Base-by-base conservation (phyloP, 352 stramenopile genomes). In the Aphanomyces euteiches region DNA sequence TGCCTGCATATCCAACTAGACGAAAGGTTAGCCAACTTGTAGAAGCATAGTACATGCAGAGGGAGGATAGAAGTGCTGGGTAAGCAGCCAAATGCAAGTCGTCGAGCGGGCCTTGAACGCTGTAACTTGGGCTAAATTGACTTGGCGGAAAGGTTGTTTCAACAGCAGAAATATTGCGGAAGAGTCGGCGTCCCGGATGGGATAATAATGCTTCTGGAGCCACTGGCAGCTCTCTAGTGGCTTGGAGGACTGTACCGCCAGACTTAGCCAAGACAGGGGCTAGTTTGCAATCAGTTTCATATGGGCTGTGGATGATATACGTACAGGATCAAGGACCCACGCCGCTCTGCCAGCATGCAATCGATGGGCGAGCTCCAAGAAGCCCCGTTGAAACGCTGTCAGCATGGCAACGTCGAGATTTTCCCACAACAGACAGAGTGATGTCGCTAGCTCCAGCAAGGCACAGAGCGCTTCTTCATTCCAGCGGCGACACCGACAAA, bases 171-270 rank as follows among this genome's bases (percentile, higher is more conserved):
- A 58, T 1, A 58, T 58, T 1, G 50, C 50, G 7, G 50, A 34
- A 34, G 7, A 38, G 50, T 58, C 50, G 50, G n/a, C n/a, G 37
- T 12, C 50, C 13, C n/a, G 37, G 50, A 58, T 38, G 8, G 50
- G 50, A 19, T 58, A 58, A 34, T 58, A 12, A 19, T 58, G 50
- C 13, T n/a, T 34, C 37, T 58, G 50, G 13, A 58, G 50, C 50
- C 50, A 58, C 50, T 34, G 50, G n/a, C 50, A 58, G n/a, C 50
- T 58, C n/a, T n/a, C 50, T 8, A 58, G 50, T 38, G n/a, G 37
- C n/a, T 28, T 28, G 28, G 50, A n/a, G n/a, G 28, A 38, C 50
- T 58, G n/a, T 19, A 19, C 50, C 28, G 50, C 50, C n/a, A 58
- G n/a, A 8, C 8, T 10, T 21, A 58, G 50, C 50, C 50, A 58